Percentiles rank a stretch among this genome's conserved stretches.
These are phyloP conservation scores for Zanthoxylum bungeanum DNA, from an alignment of 345 rosid species.

Conservation along the genomic window DNA sequence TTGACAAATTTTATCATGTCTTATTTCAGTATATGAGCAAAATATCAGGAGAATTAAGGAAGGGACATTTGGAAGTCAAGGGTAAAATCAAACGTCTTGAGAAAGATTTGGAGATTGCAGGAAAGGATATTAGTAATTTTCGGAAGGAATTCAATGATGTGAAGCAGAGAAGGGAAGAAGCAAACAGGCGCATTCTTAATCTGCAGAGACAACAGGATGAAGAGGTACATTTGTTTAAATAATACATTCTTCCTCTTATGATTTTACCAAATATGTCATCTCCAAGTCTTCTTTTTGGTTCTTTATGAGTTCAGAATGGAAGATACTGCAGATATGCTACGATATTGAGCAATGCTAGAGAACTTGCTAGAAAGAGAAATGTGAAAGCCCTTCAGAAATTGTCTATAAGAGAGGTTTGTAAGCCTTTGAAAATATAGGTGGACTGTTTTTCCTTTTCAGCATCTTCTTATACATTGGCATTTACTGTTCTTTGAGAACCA, in stretches of 20 bases:
- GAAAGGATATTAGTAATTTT: not conserved
- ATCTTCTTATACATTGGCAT: slow-evolving; percentile 5
- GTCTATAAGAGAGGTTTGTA: slow-evolving; percentile 44
- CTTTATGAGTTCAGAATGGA: not conserved
- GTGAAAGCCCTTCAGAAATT: slow-evolving; percentile 53
- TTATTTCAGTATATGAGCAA: not conserved
- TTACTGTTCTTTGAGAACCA: slow-evolving; percentile 21
- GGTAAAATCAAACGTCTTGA: not conserved
- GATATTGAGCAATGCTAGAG: slow-evolving; percentile 47
- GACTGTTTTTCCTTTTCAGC: not conserved
- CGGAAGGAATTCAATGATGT: not conserved
- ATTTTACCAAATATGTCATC: not conserved
- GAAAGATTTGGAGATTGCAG: not conserved
- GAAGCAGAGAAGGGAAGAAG: not conserved
- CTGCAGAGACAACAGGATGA: slow-evolving; percentile 2
- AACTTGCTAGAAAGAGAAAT: slow-evolving; percentile 57
- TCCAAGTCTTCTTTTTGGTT: not conserved
- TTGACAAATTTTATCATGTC: not conserved
- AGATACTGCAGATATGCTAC: not conserved
- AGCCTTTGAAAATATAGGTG: not conserved
- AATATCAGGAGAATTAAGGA: not conserved
- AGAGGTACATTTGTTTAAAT: not conserved
- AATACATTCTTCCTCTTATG: not conserved
- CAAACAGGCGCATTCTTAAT: not conserved
- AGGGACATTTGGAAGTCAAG: not conserved